Base-by-base conservation (phyloP, 306 rosid genomes). In the Gillenia trifoliata region DNA sequence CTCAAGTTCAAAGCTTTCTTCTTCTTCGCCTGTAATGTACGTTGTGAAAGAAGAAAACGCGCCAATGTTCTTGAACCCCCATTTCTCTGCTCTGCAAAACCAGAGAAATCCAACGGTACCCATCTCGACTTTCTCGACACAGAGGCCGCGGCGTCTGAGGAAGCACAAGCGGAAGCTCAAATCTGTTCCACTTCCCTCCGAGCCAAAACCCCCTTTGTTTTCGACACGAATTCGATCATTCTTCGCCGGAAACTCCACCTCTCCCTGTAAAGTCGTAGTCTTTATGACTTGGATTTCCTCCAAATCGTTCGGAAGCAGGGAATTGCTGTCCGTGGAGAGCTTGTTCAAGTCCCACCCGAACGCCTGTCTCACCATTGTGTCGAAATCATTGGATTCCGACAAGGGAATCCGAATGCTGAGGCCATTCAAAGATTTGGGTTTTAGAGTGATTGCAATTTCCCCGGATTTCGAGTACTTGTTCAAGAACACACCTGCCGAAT, bases 261-360 rank as follows among this genome's bases (percentile, higher is more conserved):
- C 75, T 74, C 70, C 83, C 6, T 91, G 98, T 76, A 76, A 86
- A 74, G 47, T 79, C 20, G 82, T 89, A 50, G 90, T 94, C 77
- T 94, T 94, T 71, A 94, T 94, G 93, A 94, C 96, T 55, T 91
- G 98, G 97, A 91, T 94, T 83, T 89, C 96, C 11, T 88, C 95
- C 12, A 66, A 85, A 57, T 66, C 82, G 25, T 90, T 94, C 57
- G 82, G 95, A 49, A 87, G 73, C 0, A 88, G 91, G 57, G 96
- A 94, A 74, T 47, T 88, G 11, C 45, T 89, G 20, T 84, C 95
- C 11, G 12, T 94, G 19, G 92, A 92, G 77, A 90, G 95, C 83
- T 54, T 94, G 66, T 90, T 94, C 86, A 90, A 88, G 78, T 80
- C 85, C 59, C 92, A 94, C 54, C 89, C 86, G 41, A 26, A 81